Percentiles rank a stretch among this genome's conserved stretches.
Evolutionary conservation across 257 asterid species (phyloP).

Genomic region (Primulina huaijiensis): DNA sequence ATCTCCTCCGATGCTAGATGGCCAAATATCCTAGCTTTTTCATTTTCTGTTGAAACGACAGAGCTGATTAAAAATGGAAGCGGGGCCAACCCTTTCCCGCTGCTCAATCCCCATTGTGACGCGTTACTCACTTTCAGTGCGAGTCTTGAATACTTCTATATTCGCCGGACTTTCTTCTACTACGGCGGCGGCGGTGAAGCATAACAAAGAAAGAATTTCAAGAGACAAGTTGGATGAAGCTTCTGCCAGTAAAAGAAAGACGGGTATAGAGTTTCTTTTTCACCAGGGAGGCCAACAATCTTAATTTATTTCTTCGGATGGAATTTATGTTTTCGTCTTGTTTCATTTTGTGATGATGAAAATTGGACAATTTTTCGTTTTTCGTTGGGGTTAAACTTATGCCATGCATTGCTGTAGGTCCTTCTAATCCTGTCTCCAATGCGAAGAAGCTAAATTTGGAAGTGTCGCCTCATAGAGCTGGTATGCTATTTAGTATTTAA

Average conservation of each 20-base stretch:
- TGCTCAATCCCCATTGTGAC: slow-evolving; percentile 24
- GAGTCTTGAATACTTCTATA: slow-evolving; percentile 19
- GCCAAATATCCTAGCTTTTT: no score
- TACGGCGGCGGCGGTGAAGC: slow-evolving; percentile 25
- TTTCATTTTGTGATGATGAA: background rate
- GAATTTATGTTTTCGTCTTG: background rate
- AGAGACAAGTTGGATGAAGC: slow-evolving; percentile 27
- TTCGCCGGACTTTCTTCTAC: slow-evolving; percentile 26
- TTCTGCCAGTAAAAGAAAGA: slow-evolving; percentile 27
- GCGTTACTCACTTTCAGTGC: slow-evolving; percentile 22
- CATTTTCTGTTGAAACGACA: no score
- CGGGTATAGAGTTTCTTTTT: slow-evolving; percentile 25
- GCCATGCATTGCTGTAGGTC: slow-evolving; percentile 36
- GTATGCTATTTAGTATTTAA: slow-evolving; percentile 32
- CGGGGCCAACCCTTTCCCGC: slow-evolving; percentile 22
- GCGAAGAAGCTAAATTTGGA: slow-evolving; percentile 57
- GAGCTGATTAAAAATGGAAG: slow-evolving; percentile 30
- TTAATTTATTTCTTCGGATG: background rate
- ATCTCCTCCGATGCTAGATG: no score
- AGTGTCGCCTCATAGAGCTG: slow-evolving; percentile 95
- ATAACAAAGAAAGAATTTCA: slow-evolving; percentile 20
- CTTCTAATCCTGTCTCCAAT: slow-evolving; percentile 31
- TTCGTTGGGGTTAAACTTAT: background rate
- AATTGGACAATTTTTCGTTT: background rate
- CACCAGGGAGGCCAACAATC: background rate